Evolutionary conservation across 257 asterid genomes (phyloP), one percentile per base, ranked within the genome.

Genomic region (Solanum chilense): DNA sequence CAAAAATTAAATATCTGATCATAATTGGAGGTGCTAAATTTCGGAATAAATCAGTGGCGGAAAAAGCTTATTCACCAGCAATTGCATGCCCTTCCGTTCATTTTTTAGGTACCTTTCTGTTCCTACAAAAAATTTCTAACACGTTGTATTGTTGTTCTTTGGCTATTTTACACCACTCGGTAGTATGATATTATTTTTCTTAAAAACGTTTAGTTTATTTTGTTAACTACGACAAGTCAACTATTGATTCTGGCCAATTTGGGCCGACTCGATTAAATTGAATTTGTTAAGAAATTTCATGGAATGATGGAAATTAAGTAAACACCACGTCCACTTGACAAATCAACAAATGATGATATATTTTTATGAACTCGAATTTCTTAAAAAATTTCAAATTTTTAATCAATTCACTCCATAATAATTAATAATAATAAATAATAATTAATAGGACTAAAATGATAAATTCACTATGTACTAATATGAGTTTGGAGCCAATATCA

Each of bases 1-100:
- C 98, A 3, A 95, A 93, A 91, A 90, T 95, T 47, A 92, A 92
- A 89, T 86, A 91, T 29, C 82, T 97, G 86, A 91, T 94, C 11
- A 95, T 96, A 90, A 94, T 97, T 58, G 95, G 96, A 47, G 99
- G 99, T 33, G 98, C 98, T 27, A 94, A 91, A 84, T 88, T 97
- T 45, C 91, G 85, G 90, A 89, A 92, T 80, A 84, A 76, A 82
- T 90, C 94, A 0, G 84, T 95, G 29, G 90, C 84, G 52, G 95
- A 94, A 71, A 92, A 93, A 71, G 99, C 98, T 78, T 96, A 91
- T 91, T 90, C 97, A 9, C 89, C 96, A 23, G 89, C 89, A 41
- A 89, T 92, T 88, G 91, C 86, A 37, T 91, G 95, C 92, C 95
- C 93, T 4, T 94, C 98, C 35, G 91, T 97, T 88, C 99, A 97